These are phyloP conservation scores for Vicia faba DNA, from an alignment of 306 rosid genomes.

Conservation along the genomic window DNA sequence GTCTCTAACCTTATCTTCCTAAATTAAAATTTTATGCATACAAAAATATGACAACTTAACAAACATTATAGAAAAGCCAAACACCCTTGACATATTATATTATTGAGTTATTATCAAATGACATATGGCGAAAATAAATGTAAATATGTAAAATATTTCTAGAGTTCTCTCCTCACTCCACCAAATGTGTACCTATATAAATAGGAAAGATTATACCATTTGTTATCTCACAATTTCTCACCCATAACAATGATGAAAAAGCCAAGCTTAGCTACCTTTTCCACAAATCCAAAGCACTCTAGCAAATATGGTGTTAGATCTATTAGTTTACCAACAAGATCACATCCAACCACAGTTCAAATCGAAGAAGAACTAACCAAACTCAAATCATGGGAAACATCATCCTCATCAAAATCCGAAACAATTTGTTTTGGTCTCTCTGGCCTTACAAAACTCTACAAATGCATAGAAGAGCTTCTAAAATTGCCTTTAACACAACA, in stretches of 20 bases:
- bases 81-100: constrained; percentile 42
- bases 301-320: constrained; percentile 51
- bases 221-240: not conserved
- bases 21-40: not conserved
- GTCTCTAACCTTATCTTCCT: not conserved
- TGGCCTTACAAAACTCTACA: constrained; percentile 53
- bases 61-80: constrained; percentile 37
- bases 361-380: constrained; percentile 60
- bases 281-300: constrained; percentile 54
- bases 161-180: constrained; percentile 8
- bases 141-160: not conserved
- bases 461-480: constrained; percentile 55
- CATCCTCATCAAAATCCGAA: constrained; percentile 43
- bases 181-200: constrained; percentile 21
- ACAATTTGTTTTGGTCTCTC: constrained; percentile 48
- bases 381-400: constrained; percentile 53
- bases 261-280: constrained; percentile 50
- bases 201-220: constrained; percentile 10
- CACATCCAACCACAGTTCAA: constrained; percentile 68
- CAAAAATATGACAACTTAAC: constrained; percentile 47
- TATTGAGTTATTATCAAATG: constrained; percentile 24
- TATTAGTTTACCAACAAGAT: constrained; percentile 73
- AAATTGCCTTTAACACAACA: constrained; percentile 64
- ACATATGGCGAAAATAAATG: not conserved
- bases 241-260: constrained; percentile 39